Evolutionary conservation across 345 rosid species (phyloP).

Genomic region (Eucalyptus paniculata): DNA sequence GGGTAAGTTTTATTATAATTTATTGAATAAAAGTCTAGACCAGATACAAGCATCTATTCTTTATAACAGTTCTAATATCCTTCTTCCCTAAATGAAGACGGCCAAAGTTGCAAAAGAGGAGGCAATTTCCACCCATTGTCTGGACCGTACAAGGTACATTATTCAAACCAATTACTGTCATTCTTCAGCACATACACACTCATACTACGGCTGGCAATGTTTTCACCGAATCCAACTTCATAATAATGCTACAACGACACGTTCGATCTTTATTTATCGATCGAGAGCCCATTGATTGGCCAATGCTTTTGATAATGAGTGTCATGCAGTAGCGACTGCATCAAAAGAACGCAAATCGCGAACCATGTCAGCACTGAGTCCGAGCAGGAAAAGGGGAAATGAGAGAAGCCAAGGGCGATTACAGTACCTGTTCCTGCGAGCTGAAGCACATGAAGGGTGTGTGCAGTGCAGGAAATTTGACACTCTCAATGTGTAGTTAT

Average conservation of each 20-base stretch:
- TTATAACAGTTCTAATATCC: neutral
- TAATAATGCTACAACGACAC: neutral
- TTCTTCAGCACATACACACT: neutral
- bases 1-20: neutral
- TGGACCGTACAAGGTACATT: neutral
- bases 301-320: conserved; percentile 23
- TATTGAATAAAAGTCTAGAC: neutral
- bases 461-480: conserved; percentile 70
- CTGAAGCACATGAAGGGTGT: conserved; percentile 92
- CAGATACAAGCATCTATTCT: neutral
- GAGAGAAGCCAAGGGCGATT: neutral
- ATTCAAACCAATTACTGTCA: neutral
- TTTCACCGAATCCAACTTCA: neutral
- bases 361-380: neutral
- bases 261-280: neutral
- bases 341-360: neutral
- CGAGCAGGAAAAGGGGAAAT: neutral
- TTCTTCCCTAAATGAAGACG: neutral
- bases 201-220: neutral
- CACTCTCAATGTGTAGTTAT: conserved; percentile 85
- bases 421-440: conserved; percentile 79
- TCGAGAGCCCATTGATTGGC: conserved; percentile 8
- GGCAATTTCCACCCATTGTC: neutral
- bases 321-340: conserved; percentile 84
- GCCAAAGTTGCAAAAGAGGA: neutral